These are phyloP conservation scores for Nectriaceae sp. DNA, from an alignment of 2,329 filamentous ascomycete genomes.

Conservation along the genomic window DNA sequence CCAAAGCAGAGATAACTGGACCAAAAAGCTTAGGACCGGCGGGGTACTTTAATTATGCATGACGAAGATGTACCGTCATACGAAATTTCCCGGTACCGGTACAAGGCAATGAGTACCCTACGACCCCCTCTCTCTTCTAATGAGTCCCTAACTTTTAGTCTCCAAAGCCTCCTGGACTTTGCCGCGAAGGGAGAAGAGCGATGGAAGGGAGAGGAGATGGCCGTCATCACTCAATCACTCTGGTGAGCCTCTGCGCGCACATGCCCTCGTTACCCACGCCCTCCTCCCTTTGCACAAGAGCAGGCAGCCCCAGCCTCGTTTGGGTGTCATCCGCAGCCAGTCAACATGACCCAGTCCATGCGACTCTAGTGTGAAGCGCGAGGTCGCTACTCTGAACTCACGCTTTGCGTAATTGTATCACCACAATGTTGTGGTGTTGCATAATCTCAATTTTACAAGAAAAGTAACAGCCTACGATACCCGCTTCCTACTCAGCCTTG, in stretches of 20 bases:
- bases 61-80: constrained; percentile 38
- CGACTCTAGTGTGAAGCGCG: too few relatives aligned
- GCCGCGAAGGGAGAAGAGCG: not conserved
- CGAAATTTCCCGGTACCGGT: constrained; percentile 36
- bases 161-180: not conserved
- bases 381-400: too few relatives aligned
- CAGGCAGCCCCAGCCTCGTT: constrained; percentile 8
- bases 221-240: not conserved
- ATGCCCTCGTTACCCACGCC: not conserved
- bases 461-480: too few relatives aligned
- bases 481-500: too few relatives aligned
- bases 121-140: constrained; percentile 12
- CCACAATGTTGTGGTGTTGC: too few relatives aligned
- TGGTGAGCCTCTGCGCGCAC: not conserved
- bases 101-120: constrained; percentile 31
- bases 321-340: constrained; percentile 11
- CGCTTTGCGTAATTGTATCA: too few relatives aligned
- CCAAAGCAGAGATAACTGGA: constrained; percentile 19
- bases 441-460: too few relatives aligned
- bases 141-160: constrained; percentile 8
- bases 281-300: too few relatives aligned
- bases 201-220: not conserved
- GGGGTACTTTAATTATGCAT: constrained; percentile 38
- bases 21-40: constrained; percentile 15
- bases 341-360: constrained; percentile 5